Base-by-base conservation (phyloP, 495 filamentous ascomycete genomes). In the Durotheca rogersii region DNA sequence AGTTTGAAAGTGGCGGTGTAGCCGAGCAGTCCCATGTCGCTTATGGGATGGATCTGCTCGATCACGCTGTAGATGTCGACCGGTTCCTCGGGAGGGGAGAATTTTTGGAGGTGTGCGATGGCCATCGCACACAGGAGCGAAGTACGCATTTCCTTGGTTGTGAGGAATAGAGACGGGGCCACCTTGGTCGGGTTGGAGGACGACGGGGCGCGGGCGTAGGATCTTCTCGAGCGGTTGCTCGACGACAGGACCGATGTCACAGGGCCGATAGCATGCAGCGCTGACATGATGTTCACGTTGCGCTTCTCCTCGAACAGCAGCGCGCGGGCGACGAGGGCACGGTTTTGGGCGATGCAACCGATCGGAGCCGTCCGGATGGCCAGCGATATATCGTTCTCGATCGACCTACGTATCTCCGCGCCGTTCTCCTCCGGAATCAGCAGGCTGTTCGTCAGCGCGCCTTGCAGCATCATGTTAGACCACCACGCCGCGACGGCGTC, bases 401-500 rank as follows among this genome's bases (percentile, higher is more conserved):
- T 45, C 37, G 72, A 69, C 18, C 73, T 68, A 19, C 54, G 17
- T 37, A 43, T 56, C 18, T 49, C 69, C 14, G 62, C 57, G 42
- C 70, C 65, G 6, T 65, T 67, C 6, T 77, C 66, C 0, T 69
- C 58, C 3, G 69, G 72, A 1, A 72, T 62, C 30, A 83, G 79
- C 7, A 89, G 71, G 48, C 77, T 85, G 15, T 70, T 71, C 18
- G 83, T 67, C 16, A 97, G 78, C 6, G 81, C 83, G 25, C 76
- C 76, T 36, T 92, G 86, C 19, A 96, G 69, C n/a, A 83, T 69
- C 40, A 86, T 76, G 54, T 82, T 86, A 1, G 90, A 94, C 73
- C 82, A 92, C 92, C 91, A 96, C 0, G 91, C 87, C 10, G 91
- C 88, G 14, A 96, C 77, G 18, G 88, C 90, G 65, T 97, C 92